phyloP scores from a whole-genome alignment of 2,329 filamentous ascomycete genomes.

The Akanthomyces dipterigenus region DNA sequence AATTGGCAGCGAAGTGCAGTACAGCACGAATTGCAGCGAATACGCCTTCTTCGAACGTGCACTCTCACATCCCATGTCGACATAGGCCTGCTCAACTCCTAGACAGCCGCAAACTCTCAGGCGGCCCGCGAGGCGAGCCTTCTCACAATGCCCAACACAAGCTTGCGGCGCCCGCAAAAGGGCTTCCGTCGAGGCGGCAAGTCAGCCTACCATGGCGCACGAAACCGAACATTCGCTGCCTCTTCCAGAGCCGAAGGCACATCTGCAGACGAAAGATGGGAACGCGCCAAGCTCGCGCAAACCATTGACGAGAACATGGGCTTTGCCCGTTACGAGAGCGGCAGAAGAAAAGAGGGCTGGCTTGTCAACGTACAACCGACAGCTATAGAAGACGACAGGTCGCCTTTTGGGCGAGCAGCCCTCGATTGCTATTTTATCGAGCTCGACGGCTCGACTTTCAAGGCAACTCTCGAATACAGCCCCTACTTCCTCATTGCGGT shows the following conservation, averaged over 20 bases:
- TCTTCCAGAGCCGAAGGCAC: constrained; percentile 76
- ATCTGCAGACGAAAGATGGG: constrained; percentile 86
- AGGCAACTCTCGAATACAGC: constrained; percentile 92
- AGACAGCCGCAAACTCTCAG: background rate
- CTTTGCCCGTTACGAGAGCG: constrained; percentile 85
- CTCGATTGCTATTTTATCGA: constrained; percentile 97
- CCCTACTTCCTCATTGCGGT: constrained; percentile 93
- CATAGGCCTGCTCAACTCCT: constrained; percentile 1
- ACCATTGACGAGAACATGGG: constrained; percentile 93
- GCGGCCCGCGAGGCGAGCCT: constrained; percentile 8
- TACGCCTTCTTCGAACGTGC: background rate
- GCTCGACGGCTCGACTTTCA: constrained; percentile 83
- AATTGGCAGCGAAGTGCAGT: background rate
- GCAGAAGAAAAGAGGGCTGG: constrained; percentile 78
- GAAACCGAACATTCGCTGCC: constrained; percentile 70
- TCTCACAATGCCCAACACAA: constrained; percentile 52
- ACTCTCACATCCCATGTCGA: constrained; percentile 9
- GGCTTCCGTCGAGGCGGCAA: constrained; percentile 64
- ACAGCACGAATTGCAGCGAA: background rate
- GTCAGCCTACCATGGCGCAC: constrained; percentile 60
- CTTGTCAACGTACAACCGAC: constrained; percentile 93
- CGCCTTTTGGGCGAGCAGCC: constrained; percentile 77
- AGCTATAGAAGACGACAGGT: constrained; percentile 74
- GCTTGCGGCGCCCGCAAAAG: constrained; percentile 54
- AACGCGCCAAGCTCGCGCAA: constrained; percentile 75